Conservation (phyloP, 2,329 filamentous ascomycete genomes). For the Allantophomopsis lycopodina region DNA sequence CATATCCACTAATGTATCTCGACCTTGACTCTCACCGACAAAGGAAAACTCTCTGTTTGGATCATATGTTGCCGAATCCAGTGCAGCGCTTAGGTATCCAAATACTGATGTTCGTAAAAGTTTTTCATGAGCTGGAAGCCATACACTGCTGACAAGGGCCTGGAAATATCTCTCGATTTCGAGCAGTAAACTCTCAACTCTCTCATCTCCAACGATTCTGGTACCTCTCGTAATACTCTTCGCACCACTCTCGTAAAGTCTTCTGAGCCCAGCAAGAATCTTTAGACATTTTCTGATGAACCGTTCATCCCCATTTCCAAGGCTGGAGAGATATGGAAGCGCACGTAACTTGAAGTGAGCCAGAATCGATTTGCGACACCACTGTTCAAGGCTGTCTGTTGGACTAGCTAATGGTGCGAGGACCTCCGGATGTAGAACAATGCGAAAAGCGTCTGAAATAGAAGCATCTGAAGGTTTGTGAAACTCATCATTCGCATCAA, state of each 20-base stretch:
- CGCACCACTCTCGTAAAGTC: slow-evolving; percentile 41
- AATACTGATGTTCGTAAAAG: slow-evolving; percentile 28
- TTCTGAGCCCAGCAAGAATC: slow-evolving; percentile 44
- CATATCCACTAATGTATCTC: slow-evolving; percentile 37
- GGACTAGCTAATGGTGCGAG: slow-evolving; percentile 33
- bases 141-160: slow-evolving; percentile 43
- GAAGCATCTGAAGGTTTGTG: slow-evolving; percentile 7
- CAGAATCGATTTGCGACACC: slow-evolving; percentile 47
- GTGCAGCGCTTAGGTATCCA: slow-evolving; percentile 33
- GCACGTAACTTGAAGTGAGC: slow-evolving; percentile 47
- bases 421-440: slow-evolving; percentile 33
- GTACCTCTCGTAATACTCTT: slow-evolving; percentile 33
- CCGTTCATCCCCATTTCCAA: slow-evolving; percentile 15
- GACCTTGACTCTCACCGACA: slow-evolving; percentile 16
- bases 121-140: too few relatives aligned
- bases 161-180: slow-evolving; percentile 33
- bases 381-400: slow-evolving; percentile 41
- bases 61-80: not conserved
- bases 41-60: too few relatives aligned
- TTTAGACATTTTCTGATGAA: slow-evolving; percentile 37
- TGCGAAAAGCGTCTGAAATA: slow-evolving; percentile 28
- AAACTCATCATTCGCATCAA: slow-evolving; percentile 23
- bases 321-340: slow-evolving; percentile 37
- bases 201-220: slow-evolving; percentile 14
- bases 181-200: slow-evolving; percentile 35